A percentile compares a stretch with the other conserved stretches of the same genome.
Evolutionary conservation across 495 filamentous ascomycete genomes (phyloP).

Genomic region (Talaromyces proteolyticus): DNA sequence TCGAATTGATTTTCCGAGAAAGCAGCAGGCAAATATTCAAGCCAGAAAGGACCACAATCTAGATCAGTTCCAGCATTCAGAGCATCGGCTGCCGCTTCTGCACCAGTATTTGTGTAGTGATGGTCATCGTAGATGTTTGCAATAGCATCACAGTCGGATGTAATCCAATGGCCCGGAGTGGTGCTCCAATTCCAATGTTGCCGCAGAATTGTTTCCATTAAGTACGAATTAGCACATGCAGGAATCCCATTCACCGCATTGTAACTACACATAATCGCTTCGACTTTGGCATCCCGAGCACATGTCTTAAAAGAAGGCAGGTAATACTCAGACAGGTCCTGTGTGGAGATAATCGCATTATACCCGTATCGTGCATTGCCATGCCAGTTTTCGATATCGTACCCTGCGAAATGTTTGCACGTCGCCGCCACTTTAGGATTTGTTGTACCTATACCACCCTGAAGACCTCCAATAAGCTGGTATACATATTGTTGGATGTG

Average conservation of each 20-base stretch:
- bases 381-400: constrained; percentile 52
- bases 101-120: constrained; percentile 34
- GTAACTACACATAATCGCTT: constrained; percentile 49
- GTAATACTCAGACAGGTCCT: constrained; percentile 49
- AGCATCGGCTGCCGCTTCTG: constrained; percentile 39
- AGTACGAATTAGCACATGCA: constrained; percentile 43
- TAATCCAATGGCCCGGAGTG: constrained; percentile 43
- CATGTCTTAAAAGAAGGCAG: constrained; percentile 44
- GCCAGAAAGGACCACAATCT: too few relatives aligned
- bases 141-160: constrained; percentile 46
- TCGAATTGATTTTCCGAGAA: too few relatives aligned
- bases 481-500: constrained; percentile 45
- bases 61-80: constrained; percentile 51
- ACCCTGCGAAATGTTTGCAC: constrained; percentile 55
- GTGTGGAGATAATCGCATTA: constrained; percentile 39
- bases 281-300: constrained; percentile 43
- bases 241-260: constrained; percentile 50
- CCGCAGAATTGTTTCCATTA: constrained; percentile 46
- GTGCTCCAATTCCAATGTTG: constrained; percentile 41
- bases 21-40: too few relatives aligned
- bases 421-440: constrained; percentile 48
- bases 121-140: constrained; percentile 44
- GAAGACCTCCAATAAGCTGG: constrained; percentile 45
- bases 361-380: constrained; percentile 38
- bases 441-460: constrained; percentile 35